phyloP scores from a whole-genome alignment of 208 protist species.

The Crithidia acanthocephali region DNA sequence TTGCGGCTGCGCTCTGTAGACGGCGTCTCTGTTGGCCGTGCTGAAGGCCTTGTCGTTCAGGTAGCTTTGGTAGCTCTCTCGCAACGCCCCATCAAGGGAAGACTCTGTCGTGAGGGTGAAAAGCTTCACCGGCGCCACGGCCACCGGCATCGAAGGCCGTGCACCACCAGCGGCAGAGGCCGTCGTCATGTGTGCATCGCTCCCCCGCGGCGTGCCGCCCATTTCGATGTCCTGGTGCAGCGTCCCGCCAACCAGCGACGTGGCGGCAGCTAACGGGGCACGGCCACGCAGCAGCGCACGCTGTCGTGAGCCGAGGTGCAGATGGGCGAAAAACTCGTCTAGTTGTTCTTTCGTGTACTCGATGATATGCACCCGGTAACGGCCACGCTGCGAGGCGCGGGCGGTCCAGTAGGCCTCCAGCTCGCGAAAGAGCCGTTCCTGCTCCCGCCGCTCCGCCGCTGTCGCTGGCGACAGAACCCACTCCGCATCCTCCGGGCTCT shows the following conservation, averaged over 20 bases:
- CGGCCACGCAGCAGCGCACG: conserved; percentile 61
- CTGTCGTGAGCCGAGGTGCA: conserved; percentile 50
- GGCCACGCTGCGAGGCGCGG: conserved; percentile 24
- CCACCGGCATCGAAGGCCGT: not conserved
- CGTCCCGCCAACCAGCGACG: conserved; percentile 71
- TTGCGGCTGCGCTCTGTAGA: not conserved
- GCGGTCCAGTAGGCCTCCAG: conserved; percentile 47
- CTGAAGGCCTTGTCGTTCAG: conserved; percentile 69
- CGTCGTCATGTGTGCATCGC: not conserved
- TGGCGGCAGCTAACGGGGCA: conserved; percentile 63
- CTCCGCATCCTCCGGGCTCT: not conserved
- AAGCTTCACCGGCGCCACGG: conserved; percentile 76
- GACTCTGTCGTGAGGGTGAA: conserved; percentile 81
- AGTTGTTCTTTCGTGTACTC: conserved; percentile 72
- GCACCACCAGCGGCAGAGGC: not conserved
- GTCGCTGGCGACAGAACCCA: conserved; percentile 30
- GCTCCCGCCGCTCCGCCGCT: conserved; percentile 40
- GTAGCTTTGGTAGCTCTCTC: conserved; percentile 72
- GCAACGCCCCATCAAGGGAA: conserved; percentile 57
- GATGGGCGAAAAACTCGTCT: conserved; percentile 69
- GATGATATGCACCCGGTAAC: conserved; percentile 47
- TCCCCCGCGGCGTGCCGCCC: not conserved
- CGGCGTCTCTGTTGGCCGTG: conserved; percentile 22
- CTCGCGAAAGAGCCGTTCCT: conserved; percentile 56
- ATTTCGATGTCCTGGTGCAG: conserved; percentile 49